phyloP scores from a whole-genome alignment of 495 filamentous ascomycete genomes.

The Penicillium goetzii region DNA sequence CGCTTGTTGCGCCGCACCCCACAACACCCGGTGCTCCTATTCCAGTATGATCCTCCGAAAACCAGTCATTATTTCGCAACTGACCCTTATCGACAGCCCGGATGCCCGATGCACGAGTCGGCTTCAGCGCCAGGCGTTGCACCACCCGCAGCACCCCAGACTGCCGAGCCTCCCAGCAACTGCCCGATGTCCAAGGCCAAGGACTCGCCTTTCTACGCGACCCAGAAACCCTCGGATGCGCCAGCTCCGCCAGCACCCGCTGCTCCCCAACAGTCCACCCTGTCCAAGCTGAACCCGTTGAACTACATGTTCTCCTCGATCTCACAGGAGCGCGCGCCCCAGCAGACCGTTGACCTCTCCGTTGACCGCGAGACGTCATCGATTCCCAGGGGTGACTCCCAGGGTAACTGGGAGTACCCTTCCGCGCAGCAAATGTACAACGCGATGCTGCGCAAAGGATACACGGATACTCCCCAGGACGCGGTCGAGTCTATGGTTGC shows the following conservation, averaged over 20 bases:
- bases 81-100: constrained; percentile 62
- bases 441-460: constrained; percentile 91
- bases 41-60: constrained; percentile 63
- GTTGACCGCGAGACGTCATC: constrained; percentile 78
- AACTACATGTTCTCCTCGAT: constrained; percentile 94
- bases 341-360: constrained; percentile 73
- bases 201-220: constrained; percentile 47
- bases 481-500: constrained; percentile 97
- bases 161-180: constrained; percentile 48
- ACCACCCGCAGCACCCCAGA: constrained; percentile 43
- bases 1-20: constrained; percentile 50
- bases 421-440: constrained; percentile 99
- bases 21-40: constrained; percentile 49
- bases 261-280: constrained; percentile 44
- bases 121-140: constrained; percentile 51
- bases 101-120: constrained; percentile 87
- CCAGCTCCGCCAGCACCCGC: constrained; percentile 31
- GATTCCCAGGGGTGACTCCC: constrained; percentile 77
- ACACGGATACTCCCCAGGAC: constrained; percentile 88
- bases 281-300: constrained; percentile 84
- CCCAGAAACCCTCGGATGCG: constrained; percentile 33
- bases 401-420: constrained; percentile 93
- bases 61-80: constrained; percentile 16
- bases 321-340: constrained; percentile 72
- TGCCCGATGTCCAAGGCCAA: constrained; percentile 56